Base-by-base conservation (phyloP, 1,284 basidiomycete genomes). In the Farysia itapuensis region DNA sequence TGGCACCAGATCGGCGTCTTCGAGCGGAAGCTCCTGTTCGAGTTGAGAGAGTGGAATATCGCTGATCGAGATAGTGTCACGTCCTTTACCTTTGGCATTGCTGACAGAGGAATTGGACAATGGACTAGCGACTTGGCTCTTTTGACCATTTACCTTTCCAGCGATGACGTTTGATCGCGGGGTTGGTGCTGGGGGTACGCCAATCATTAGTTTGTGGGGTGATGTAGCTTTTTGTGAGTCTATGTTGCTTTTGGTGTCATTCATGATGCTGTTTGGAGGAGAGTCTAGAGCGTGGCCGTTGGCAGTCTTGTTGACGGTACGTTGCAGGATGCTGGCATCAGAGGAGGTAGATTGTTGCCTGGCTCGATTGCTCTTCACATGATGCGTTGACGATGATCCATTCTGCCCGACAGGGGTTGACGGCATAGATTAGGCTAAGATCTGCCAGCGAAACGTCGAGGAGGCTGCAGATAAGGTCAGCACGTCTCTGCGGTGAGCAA, bases 11-110 rank as follows among this genome's bases (percentile, higher is more conserved):
- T 85, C 88, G 64, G 88, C 83, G 32, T 82, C 77, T 25, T 90
- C 86, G n/a, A 82, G 63, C 2, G 87, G 87, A 4, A 93, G 83
- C 61, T 91, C 88, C 35, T 77, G 79, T 68, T 89, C 85, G 5
- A 90, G 81, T 38, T 84, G 52, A 12, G 64, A 56, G 5, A 60
- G 39, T 6, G 66, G 53, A 37, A 51, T 36, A 16, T 41, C 48
- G 33, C 52, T 46, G 25, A 52, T 26, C n/a, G 44, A 25, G 29
- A 44, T 56, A 21, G 8, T 33, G 9, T 54, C 46, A 30, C 59
- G 59, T n/a, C n/a, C 11, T 28, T 28, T 28, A n/a, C 26, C 26
- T n/a, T 28, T 28, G 26, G 26, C 9, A 28, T 28, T 28, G 26
- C 11, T n/a, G n/a, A 28, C 26, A 28, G 26, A 28, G n/a, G 26